These are phyloP conservation scores for Trichoderma sp. DNA, from an alignment of 2,329 filamentous ascomycete species.

Conservation along the genomic window DNA sequence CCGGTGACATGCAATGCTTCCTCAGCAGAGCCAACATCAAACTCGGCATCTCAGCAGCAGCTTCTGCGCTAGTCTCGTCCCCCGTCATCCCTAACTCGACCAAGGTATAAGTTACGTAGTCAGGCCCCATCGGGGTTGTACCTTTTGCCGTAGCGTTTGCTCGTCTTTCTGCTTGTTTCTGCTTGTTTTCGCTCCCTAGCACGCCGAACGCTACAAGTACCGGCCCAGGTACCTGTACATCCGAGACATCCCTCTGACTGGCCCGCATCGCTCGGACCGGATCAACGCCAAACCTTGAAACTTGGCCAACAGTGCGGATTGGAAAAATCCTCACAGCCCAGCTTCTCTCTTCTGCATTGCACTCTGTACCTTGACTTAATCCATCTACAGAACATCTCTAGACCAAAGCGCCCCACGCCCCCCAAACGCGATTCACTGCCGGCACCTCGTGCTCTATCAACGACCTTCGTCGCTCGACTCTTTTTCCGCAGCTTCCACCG, in stretches of 20 bases:
- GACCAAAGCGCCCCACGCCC: constrained; percentile 7
- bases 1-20: constrained; percentile 2
- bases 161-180: background rate
- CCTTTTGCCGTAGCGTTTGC: background rate
- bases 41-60: background rate
- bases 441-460: constrained; percentile 5
- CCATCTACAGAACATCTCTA: constrained; percentile 3
- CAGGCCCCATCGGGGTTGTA: background rate
- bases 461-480: background rate
- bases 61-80: background rate
- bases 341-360: constrained; percentile 25
- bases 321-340: constrained; percentile 42
- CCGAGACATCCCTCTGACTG: constrained; percentile 29
- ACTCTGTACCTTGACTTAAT: background rate
- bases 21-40: background rate
- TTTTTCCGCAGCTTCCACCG: background rate
- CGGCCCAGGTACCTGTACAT: background rate
- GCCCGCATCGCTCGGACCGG: constrained; percentile 33
- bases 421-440: constrained; percentile 4
- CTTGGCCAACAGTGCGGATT: constrained; percentile 43
- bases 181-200: background rate
- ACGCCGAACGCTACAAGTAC: background rate
- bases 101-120: background rate
- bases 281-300: constrained; percentile 43
- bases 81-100: background rate